A percentile compares a stretch with the other conserved stretches of the same genome.
Evolutionary conservation across 2,329 filamentous ascomycete species (phyloP).

Genomic region (Penicillium sp.): DNA sequence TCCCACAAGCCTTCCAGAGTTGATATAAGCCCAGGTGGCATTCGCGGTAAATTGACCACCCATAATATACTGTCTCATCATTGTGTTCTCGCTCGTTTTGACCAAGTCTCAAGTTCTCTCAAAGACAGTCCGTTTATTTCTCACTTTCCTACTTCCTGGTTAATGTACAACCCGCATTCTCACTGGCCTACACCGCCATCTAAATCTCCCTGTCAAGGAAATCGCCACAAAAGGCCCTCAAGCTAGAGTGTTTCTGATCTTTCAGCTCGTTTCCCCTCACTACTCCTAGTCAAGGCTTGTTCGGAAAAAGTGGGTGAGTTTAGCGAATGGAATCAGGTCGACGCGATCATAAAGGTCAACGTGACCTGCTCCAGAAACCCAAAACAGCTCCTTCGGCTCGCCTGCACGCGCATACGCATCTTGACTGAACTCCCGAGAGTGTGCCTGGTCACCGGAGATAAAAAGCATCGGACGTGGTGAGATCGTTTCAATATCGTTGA

Average conservation of each 20-base stretch:
- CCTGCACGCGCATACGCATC: slow-evolving; percentile 26
- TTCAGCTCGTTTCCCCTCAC: background rate
- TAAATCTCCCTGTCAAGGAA: too few species aligned
- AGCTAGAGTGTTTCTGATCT: background rate
- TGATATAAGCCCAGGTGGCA: too few species aligned
- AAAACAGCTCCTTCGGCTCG: slow-evolving; percentile 40
- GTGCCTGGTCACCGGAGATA: slow-evolving; percentile 24
- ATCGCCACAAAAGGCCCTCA: too few species aligned
- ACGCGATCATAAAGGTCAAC: slow-evolving; percentile 41
- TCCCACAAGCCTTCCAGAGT: too few species aligned
- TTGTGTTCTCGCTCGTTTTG: too few species aligned
- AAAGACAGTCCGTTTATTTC: too few species aligned
- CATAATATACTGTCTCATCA: too few species aligned
- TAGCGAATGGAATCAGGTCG: slow-evolving; percentile 37
- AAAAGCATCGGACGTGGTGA: slow-evolving; percentile 27
- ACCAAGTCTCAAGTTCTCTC: too few species aligned
- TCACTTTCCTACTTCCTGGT: too few species aligned
- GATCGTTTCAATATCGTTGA: slow-evolving; percentile 25
- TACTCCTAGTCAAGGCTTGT: slow-evolving; percentile 5
- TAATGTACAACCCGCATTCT: too few species aligned
- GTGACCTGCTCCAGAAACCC: slow-evolving; percentile 35
- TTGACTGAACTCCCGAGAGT: slow-evolving; percentile 26
- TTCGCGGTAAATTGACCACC: too few species aligned
- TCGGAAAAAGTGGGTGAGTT: slow-evolving; percentile 28
- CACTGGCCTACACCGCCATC: too few species aligned